These are phyloP conservation scores for Backusella mclennaniae DNA, from an alignment of 192 early-diverging fungal species.

Conservation along the genomic window DNA sequence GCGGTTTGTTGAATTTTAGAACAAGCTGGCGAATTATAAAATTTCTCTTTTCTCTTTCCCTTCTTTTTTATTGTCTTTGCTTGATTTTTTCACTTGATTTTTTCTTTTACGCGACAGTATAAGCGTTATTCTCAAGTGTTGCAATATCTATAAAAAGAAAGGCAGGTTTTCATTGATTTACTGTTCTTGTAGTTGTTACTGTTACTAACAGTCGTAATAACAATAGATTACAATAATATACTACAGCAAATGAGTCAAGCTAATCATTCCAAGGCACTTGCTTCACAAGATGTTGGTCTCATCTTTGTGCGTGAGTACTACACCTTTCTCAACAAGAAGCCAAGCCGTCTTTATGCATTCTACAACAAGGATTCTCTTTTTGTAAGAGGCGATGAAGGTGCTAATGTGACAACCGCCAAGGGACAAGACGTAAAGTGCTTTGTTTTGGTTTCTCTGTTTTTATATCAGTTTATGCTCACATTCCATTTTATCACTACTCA, in stretches of 20 bases:
- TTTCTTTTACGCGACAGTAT: background rate
- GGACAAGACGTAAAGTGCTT: conserved; percentile 68
- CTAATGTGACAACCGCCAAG: conserved; percentile 56
- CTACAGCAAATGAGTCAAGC: background rate
- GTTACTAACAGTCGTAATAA: background rate
- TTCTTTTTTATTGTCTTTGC: background rate
- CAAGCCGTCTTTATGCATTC: conserved; percentile 77
- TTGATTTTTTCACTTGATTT: background rate
- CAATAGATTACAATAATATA: background rate
- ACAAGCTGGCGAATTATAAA: background rate
- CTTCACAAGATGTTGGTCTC: conserved; percentile 78
- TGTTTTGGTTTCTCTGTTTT: background rate
- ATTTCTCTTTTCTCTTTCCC: background rate
- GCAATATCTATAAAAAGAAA: background rate
- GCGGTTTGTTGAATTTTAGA: too few relatives aligned
- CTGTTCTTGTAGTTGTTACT: background rate
- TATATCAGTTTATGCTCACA: background rate
- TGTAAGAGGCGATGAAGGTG: conserved; percentile 84
- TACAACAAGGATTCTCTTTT: conserved; percentile 85
- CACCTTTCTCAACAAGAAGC: conserved; percentile 85
- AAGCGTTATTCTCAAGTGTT: background rate
- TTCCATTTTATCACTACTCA: background rate
- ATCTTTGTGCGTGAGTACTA: conserved; percentile 96
- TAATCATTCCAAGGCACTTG: conserved; percentile 9
- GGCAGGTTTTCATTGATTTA: background rate